A percentile compares a stretch with the other conserved stretches of the same genome.
Conservation (phyloP, 192 early-diverging fungal species). For the Linderina pennispora region DNA sequence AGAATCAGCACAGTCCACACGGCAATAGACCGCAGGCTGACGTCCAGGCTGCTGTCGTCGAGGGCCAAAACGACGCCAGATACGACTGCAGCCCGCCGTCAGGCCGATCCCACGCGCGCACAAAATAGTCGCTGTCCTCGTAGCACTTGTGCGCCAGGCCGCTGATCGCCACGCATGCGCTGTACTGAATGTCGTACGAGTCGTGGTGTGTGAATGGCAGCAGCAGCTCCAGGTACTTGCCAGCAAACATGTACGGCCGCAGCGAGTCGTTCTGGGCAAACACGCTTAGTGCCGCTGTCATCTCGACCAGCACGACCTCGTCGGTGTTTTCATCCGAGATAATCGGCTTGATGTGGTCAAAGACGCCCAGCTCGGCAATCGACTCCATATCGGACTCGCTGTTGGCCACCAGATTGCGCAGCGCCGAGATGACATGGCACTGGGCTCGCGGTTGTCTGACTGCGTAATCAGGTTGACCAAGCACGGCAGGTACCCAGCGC, state of each 20-base stretch:
- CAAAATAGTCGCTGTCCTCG: conserved; percentile 57
- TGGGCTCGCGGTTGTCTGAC: conserved; percentile 73
- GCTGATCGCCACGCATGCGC: conserved; percentile 71
- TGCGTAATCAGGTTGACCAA: conserved; percentile 31
- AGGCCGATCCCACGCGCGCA: conserved; percentile 60
- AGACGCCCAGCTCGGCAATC: conserved; percentile 70
- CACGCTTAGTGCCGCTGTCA: conserved; percentile 79
- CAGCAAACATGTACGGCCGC: conserved; percentile 55
- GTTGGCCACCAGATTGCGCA: conserved; percentile 77
- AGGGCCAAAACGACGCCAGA: conserved; percentile 61
- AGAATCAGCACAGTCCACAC: conserved; percentile 83
- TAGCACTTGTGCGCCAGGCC: conserved; percentile 55
- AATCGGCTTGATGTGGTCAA: conserved; percentile 56
- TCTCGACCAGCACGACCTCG: conserved; percentile 62
- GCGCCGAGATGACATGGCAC: conserved; percentile 78
- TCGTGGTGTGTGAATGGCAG: conserved; percentile 52
- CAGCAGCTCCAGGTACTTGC: conserved; percentile 60
- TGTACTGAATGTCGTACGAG: conserved; percentile 62
- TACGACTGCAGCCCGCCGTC: conserved; percentile 64
- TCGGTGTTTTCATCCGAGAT: conserved; percentile 16
- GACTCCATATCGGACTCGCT: conserved; percentile 66
- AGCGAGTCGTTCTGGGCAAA: conserved; percentile 73
- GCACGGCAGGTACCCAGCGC: conserved; percentile 64
- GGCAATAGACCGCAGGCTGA: conserved; percentile 73
- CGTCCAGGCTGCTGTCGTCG: conserved; percentile 48